Base-by-base conservation (phyloP, 2,329 filamentous ascomycete genomes). In the Neoarthrinium moseri region DNA sequence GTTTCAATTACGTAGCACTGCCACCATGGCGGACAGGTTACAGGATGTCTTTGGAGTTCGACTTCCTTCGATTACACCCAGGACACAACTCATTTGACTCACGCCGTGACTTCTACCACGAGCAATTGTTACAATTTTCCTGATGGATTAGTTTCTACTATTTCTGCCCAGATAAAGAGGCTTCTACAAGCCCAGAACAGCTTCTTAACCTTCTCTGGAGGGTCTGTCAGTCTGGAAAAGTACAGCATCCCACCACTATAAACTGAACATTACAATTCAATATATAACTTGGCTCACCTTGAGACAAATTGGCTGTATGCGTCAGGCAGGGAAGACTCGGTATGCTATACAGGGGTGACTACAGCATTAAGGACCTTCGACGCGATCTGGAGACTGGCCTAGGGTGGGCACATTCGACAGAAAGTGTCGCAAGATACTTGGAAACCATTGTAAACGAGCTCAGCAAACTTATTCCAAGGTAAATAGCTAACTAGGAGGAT, bases 401-500 rank as follows among this genome's bases (percentile, higher is more conserved):
- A 18, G 44, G 44, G 13, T 46, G 36, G 44, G 44, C 44, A 7
- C 44, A 46, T 35, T 29, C 44, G 3, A 46, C 44, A 7, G 44
- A 46, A 34, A 46, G 44, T 27, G 44, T 40, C 2, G 36, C 32
- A 21, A 12, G 21, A n/a, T 46, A 41, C 10, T 33, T 46, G 17
- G 35, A 46, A 35, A 39, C 12, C 11, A 41, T 46, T 17, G 44
- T 6, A n/a, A 26, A 22, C 18, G 22, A 10, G 6, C 20, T 21
- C 13, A 15, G 7, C 8, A 26, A 18, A 13, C 15, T 11, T 3
- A 6, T 29, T 24, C n/a, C n/a, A n/a, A n/a, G n/a, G n/a, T n/a
- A n/a, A n/a, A 12, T 11, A 20, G 8, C 40, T 41, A 32, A 41
- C 20, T 32, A n/a, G 15, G 23, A 20, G 11, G 10, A 24, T 17